Base-by-base conservation (phyloP, 805 yeast species). In the Lachancea fermentati region DNA sequence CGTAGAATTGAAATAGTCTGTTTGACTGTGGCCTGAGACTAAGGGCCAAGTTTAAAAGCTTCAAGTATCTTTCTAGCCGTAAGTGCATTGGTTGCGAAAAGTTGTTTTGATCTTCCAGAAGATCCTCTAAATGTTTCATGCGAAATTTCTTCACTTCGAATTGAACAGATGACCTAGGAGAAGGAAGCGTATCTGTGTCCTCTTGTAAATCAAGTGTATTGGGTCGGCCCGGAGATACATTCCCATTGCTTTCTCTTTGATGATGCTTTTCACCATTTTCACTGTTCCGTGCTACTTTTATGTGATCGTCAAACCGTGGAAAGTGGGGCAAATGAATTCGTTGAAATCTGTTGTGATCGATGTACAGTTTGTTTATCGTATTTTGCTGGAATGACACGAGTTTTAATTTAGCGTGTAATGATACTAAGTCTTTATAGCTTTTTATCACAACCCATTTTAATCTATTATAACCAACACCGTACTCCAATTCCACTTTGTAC, bases 1-100 rank as follows among this genome's bases (percentile, higher is more conserved):
- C 98, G 44, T 91, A 77, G 58, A 93, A 93, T 46, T 83, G 89
- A 52, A 93, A 83, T 8, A 93, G 58, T 43, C 82, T 71, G 55
- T 87, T 88, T 0, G 94, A 79, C 52, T 86, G 95, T 0, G 96
- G 86, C 36, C 81, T 74, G 54, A 87, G 70, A 2, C 81, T 73
- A 34, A 85, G 71, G 4, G 73, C 65, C 13, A 69, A 62, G 39
- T 82, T 72, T 45, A 93, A 63, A 13, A 73, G 70, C 34, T 77
- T 75, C 41, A 93, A 68, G 57, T 89, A 93, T 3, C 69, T 67
- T 49, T 84, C 88, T 32, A 93, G 65, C 33, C 66, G 43, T 1
- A 49, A 29, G 46, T 61, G 52, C 48, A 62, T 50, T 12, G 63
- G 62, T 37, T 52, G 52, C 2, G 35, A 16, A 13, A 31, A 25